Base-by-base conservation (phyloP, 306 rosid genomes). In the Urtica urens region DNA sequence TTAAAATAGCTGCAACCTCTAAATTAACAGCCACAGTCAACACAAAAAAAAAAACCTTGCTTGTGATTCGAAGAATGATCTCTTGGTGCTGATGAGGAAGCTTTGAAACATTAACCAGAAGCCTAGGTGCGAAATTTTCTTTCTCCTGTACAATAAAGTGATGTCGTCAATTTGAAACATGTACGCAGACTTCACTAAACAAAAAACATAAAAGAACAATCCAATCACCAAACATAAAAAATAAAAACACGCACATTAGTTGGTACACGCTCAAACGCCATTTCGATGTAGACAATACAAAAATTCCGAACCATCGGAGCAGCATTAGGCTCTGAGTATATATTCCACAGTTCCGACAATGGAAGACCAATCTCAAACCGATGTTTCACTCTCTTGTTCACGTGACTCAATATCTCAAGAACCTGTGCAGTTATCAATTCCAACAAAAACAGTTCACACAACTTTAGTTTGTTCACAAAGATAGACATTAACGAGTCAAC, bases 381-480 rank as follows among this genome's bases (percentile, higher is more conserved):
- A 26, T 78, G 93, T 67, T 88, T 88, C 65, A 88, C 97, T 74
- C 97, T 77, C 78, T 88, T 84, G 78, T 88, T 88, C 38, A 88
- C 84, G n/a, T 88, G 97, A 67, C 90, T 81, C 82, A 90, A 72
- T 60, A 90, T 90, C 80, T 90, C 97, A 51, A 90, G 80, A 62
- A 90, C 97, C 97, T 90, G 72, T 11, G 11, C 24, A 35, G 17
- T 16, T 20, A 25, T 29, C n/a, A 25, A 41, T 25, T 12, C 28
- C 22, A n/a, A 3, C 31, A 7, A 28, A 24, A 43, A 4, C 33
- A 55, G 31, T 20, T 11, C 3, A 29, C 39, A 29, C 39, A 37
- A 1, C 23, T 7, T 22, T 41, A 22, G 6, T 15, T 14, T 30
- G 20, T 20, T 41, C 39, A 53, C 16, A 4, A 38, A 23, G 24